Evolutionary conservation across 306 rosid species (phyloP), one percentile per base, ranked within the genome.

Genomic region (Carpinus viminea): DNA sequence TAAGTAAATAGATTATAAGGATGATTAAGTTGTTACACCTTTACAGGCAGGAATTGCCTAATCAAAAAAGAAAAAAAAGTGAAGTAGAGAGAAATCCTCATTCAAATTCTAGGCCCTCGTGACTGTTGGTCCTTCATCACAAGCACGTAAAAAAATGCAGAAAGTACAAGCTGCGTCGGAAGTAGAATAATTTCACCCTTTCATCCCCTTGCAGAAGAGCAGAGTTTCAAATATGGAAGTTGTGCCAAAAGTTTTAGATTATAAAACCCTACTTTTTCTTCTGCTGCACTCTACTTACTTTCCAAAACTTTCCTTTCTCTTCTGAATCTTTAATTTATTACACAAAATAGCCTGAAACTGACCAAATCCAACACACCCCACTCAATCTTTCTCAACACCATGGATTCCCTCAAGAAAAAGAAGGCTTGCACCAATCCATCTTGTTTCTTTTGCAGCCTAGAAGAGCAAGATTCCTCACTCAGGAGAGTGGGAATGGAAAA

Each of bases 371-470:
- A 61, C 43, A 18, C 68, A 60, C 53, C 70, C 53, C 48, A 41
- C 64, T 76, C 48, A 75, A 56, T 53, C 31, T 55, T 20, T 21
- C 9, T 34, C 74, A 46, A 7, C 15, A 10, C 68, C 76, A 87
- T 90, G 89, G 73, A 83, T 74, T 78, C 77, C 76, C 73, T 57
- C 76, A 78, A 76, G 61, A 81, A 83, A 51, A 76, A 76, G 79
- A 72, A 85, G n/a, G 31, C 21, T 76, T 88, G 90, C 72, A 51
- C 34, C 12, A 80, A 2, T 7, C 84, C 85, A 1, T 65, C 61
- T 70, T 93, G 98, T 76, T 91, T 93, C 90, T 93, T 93, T 69
- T 93, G 98, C 88, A 64, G 73, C 57, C 83, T 91, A 88, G 82
- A 84, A 86, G 93, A 93, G 59, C 55, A 86, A 59, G 79, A 86